Evolutionary conservation across 2,329 filamentous ascomycete species (phyloP).

Genomic region (Fusarium sp.): DNA sequence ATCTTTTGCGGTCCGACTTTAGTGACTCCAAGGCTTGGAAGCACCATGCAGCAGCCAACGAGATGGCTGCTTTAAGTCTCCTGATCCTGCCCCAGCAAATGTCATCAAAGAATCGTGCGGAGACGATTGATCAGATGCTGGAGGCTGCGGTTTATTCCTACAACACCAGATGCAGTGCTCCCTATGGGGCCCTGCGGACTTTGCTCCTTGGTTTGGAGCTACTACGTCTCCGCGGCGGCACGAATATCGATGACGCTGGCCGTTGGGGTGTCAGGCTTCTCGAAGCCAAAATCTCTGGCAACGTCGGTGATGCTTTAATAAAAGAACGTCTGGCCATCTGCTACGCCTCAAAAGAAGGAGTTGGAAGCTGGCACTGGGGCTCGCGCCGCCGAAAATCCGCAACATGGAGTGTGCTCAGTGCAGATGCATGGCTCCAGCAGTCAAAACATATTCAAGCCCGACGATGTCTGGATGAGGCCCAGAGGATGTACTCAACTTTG

Average conservation of each 20-base stretch:
- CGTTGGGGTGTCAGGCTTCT: slow-evolving; percentile 85
- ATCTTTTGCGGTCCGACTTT: slow-evolving; percentile 88
- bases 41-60: slow-evolving; percentile 91
- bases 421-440: slow-evolving; percentile 84
- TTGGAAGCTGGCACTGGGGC: slow-evolving; percentile 75
- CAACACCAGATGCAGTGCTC: slow-evolving; percentile 81
- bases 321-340: slow-evolving; percentile 88
- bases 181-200: slow-evolving; percentile 83
- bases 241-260: slow-evolving; percentile 85
- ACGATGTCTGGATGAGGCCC: slow-evolving; percentile 77
- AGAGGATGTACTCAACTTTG: slow-evolving; percentile 63
- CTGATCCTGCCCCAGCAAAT: slow-evolving; percentile 79
- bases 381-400: slow-evolving; percentile 84
- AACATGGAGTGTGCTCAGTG: slow-evolving; percentile 85
- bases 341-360: slow-evolving; percentile 78
- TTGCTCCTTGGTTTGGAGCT: slow-evolving; percentile 83
- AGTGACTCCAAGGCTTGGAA: slow-evolving; percentile 97
- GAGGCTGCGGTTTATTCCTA: slow-evolving; percentile 95
- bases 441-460: slow-evolving; percentile 83
- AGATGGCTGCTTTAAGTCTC: slow-evolving; percentile 90
- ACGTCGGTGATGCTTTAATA: slow-evolving; percentile 81
- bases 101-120: slow-evolving; percentile 79
- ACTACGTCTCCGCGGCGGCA: slow-evolving; percentile 80
- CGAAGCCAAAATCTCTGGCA: slow-evolving; percentile 79
- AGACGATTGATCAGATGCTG: slow-evolving; percentile 86